Evolutionary conservation across 805 yeast genomes (phyloP), one percentile per base, ranked within the genome.

Genomic region (Danielia oregonensis): DNA sequence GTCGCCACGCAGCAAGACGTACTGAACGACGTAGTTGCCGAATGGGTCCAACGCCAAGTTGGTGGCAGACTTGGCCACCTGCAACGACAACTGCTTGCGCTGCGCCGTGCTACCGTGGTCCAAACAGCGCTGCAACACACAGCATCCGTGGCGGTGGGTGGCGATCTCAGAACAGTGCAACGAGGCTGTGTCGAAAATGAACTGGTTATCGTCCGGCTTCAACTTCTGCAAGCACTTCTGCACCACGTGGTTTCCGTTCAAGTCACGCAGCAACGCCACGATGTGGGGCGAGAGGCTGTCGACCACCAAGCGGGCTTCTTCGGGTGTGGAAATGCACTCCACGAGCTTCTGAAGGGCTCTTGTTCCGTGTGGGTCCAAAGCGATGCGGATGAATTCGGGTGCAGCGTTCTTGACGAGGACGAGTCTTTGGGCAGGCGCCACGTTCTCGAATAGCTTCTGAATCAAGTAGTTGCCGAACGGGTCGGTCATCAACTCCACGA

Each of bases 401-500:
- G 88, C 72, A 4, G 94, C 86, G 44, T 79, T 79, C 42, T 74
- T 66, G 19, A 91, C 82, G 30, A 93, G 59, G 11, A 69, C 59
- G 10, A 84, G 67, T 40, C 96, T 70, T 61, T 91, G 94, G 40
- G 73, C 81, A 24, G 71, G 69, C 24, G 72, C 65, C 17, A 88
- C 82, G 44, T 79, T 75, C 55, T 89, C 97, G 44, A 93, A 70
- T 36, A 93, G 63, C 59, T 91, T 93, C 61, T 93, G 98, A 46
- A 94, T 78, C 52, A 93, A 68, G 52, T 93, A 93, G 58, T 93
- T 93, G n/a, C 98, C 98, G 65, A 93, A 93, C 5, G 97, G 96
- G 59, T 89, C 96, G 19, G 76, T 75, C 97, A 93, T 91, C 43
- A 93, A 69, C 56, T 87, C 95, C 35, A 86, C 82, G 37, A 87